Evolutionary conservation across 2,329 filamentous ascomycete genomes (phyloP), one percentile per base, ranked within the genome.

Genomic region (Ophiostoma sp.): DNA sequence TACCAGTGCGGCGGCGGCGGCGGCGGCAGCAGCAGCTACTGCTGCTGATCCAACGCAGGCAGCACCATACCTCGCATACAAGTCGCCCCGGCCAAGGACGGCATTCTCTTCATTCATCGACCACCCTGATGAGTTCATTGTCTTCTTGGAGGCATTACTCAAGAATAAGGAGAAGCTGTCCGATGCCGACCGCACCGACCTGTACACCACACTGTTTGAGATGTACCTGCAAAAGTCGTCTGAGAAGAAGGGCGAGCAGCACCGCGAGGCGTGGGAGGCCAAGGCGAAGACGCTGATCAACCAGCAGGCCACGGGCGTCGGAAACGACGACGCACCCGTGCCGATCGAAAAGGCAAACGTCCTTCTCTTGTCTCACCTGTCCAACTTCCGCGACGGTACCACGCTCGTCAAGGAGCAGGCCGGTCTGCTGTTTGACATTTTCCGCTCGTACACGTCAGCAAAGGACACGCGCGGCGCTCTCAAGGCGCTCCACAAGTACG

Each of bases 81-180:
- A 86, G 5, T 83, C 90, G 2, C 94, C 95, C 0, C 90, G 89
- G 69, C 94, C 95, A 5, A 84, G 94, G 70, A 93, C 89, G 1
- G 94, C 95, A 0, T 99, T 99, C 74, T 97, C 95, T 1, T 94
- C 92, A 0, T 99, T 99, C 75, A 93, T 99, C 70, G 94, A 97
- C 74, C 93, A 97, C 75, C 86, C 95, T 0, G 87, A 93, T 69
- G 89, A 97, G 75, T 98, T 99, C 74, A 94, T 98, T 71, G 81
- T 87, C 16, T 99, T 99, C 76, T 82, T 99, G 0, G 94, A 99
- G 78, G 92, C 93, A 5, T 93, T 94, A 70, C 85, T 96, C 65
- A 89, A 93, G 69, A 63, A 63, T 42, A 82, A 87, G 27, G 64
- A 63, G n/a, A 82, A 87, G 18, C 78, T 96, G n/a, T 87, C 87